Base-by-base conservation (phyloP, 1,139 yeast genomes). In the Zhuliangozyma blackwelliae region DNA sequence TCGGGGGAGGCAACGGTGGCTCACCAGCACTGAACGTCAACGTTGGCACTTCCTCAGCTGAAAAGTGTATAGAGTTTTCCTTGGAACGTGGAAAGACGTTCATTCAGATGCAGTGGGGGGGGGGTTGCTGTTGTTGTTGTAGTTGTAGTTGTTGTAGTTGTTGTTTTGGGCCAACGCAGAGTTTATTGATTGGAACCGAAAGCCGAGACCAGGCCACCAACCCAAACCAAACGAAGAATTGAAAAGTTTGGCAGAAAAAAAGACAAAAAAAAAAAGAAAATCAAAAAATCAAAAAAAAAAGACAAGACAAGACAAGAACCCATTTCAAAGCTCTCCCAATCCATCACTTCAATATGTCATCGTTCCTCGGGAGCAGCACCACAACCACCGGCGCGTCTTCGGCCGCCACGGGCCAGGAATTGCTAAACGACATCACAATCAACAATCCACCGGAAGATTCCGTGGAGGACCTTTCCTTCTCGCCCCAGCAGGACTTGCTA, bases 381-480 rank as follows among this genome's bases (percentile, higher is more conserved):
- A 16, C 49, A 9, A 36, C 48, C 12, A 29, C 45, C n/a, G 42
- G 49, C 7, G 36, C 56, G 10, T 40, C 58, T 1, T 49, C 56
- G 29, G 68, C 74, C 39, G 79, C 79, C 13, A 76, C 84, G 2
- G 82, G 85, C 31, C 81, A 81, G 44, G 92, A 84, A 48, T 62
- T 86, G 44, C 73, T 79, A 47, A 79, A 82, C 55, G 97, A 89
- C 57, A 77, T 85, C 42, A 72, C 78, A n/a, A 69, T 90, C 35
- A 76, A 79, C 46, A 84, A 85, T 51, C 88, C 95, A 2, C 97
- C 97, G 10, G 95, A 87, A 45, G 98, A 94, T 55, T 82, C 96
- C 3, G 75, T 94, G 25, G 75, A 90, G n/a, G 95, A 87, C 49
- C 59, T 94, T 40, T 70, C 89, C 13, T 94, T 92, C 61, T 86